phyloP scores from a whole-genome alignment of 2,329 filamentous ascomycete genomes.

The Lecanicillium sp. region DNA sequence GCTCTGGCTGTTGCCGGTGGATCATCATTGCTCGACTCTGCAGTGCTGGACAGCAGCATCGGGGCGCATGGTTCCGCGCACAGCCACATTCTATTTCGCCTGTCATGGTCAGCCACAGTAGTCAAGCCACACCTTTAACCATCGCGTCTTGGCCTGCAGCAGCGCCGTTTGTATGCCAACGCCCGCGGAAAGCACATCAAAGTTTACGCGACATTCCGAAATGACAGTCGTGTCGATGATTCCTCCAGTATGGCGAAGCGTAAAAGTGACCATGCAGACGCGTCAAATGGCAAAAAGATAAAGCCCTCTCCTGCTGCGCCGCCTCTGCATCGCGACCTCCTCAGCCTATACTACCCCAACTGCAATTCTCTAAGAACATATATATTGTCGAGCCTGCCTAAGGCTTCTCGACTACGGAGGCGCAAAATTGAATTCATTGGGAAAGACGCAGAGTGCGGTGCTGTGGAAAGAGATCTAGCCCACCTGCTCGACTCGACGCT shows the following conservation, averaged over 20 bases:
- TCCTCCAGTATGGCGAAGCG: slow-evolving; percentile 5
- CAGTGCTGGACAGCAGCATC: too few species aligned
- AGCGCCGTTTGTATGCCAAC: background rate
- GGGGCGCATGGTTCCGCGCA: background rate
- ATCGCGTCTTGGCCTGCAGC: background rate
- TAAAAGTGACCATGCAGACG: slow-evolving; percentile 15
- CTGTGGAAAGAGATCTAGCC: slow-evolving; percentile 40
- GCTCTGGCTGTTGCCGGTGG: too few species aligned
- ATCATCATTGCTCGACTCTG: too few species aligned
- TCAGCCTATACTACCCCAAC: slow-evolving; percentile 61
- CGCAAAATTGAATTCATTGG: slow-evolving; percentile 49
- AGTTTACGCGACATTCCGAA: background rate
- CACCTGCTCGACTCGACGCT: slow-evolving; percentile 63
- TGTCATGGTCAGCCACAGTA: background rate
- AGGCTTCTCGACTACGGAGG: slow-evolving; percentile 56
- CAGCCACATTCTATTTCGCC: background rate
- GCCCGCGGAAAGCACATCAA: background rate
- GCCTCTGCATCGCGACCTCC: slow-evolving; percentile 50
- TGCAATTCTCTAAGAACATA: slow-evolving; percentile 66
- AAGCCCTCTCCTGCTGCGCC: background rate
- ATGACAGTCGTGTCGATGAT: background rate
- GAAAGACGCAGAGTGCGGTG: slow-evolving; percentile 19
- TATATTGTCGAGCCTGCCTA: slow-evolving; percentile 58
- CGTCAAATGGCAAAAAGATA: slow-evolving; percentile 19
- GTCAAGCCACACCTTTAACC: background rate